A percentile compares a stretch with the other conserved stretches of the same genome.
phyloP scores from a whole-genome alignment of 805 yeast species.

The Saccharomyces kudriavzevii region DNA sequence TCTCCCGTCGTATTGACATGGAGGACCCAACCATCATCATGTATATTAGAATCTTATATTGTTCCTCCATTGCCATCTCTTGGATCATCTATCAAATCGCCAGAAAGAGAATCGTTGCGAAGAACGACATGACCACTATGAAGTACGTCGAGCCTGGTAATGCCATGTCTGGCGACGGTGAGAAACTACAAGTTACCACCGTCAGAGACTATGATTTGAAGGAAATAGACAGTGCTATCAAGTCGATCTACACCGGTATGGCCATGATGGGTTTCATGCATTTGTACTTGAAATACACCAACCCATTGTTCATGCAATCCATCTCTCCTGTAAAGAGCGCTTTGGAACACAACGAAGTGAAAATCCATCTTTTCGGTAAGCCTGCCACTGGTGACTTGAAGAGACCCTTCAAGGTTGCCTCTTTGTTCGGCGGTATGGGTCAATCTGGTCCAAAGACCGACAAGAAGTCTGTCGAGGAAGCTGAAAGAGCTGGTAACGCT shows the following conservation, averaged over 20 bases:
- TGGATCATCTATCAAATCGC: constrained; percentile 60
- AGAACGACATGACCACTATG: constrained; percentile 85
- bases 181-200: constrained; percentile 78
- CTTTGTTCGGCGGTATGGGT: constrained; percentile 57
- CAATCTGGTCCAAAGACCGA: constrained; percentile 49
- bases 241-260: constrained; percentile 75
- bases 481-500: constrained; percentile 78
- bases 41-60: constrained; percentile 68
- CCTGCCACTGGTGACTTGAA: constrained; percentile 83
- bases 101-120: constrained; percentile 50
- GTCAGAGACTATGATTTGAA: constrained; percentile 89
- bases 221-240: constrained; percentile 73
- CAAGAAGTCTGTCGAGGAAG: constrained; percentile 75
- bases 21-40: constrained; percentile 70
- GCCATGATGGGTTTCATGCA: constrained; percentile 99
- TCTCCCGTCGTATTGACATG: constrained; percentile 78
- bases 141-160: constrained; percentile 84
- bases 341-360: constrained; percentile 79
- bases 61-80: constrained; percentile 56
- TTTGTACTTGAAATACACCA: constrained; percentile 91
- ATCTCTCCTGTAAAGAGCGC: constrained; percentile 86
- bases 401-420: constrained; percentile 91
- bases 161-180: constrained; percentile 64
- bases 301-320: constrained; percentile 92
- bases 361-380: constrained; percentile 78